Percentiles rank a stretch among this genome's conserved stretches.
These are phyloP conservation scores for Pythium pectinolyticum DNA, from an alignment of 352 stramenopile species.

Conservation along the genomic window DNA sequence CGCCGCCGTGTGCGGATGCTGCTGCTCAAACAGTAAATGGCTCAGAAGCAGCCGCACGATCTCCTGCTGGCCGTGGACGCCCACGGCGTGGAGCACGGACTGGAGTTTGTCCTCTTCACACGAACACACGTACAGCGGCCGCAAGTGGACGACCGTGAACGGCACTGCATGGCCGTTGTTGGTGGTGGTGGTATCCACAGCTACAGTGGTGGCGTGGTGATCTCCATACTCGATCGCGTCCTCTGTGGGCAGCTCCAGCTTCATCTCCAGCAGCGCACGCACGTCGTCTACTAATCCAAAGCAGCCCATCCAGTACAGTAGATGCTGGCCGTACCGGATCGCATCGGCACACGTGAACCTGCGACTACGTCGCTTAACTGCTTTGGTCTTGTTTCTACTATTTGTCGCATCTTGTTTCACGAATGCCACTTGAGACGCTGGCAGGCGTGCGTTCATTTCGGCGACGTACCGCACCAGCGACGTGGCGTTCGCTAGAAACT, in stretches of 20 bases:
- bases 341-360: constrained; percentile 39
- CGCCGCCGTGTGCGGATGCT: constrained; percentile 16
- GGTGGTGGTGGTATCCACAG: not conserved
- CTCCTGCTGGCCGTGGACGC: constrained; percentile 49
- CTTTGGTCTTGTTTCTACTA: not conserved
- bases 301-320: constrained; percentile 75
- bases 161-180: no score
- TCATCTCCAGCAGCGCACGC: constrained; percentile 42
- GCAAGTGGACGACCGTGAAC: constrained; percentile 25
- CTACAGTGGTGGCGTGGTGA: not conserved
- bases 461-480: constrained; percentile 50
- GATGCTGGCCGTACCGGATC: constrained; percentile 71
- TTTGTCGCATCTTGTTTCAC: constrained; percentile 20
- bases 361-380: constrained; percentile 4
- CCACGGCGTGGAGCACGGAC: constrained; percentile 62
- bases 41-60: constrained; percentile 54
- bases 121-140: constrained; percentile 60
- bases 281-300: constrained; percentile 65
- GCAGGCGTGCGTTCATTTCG: constrained; percentile 62
- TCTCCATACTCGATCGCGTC: not conserved
- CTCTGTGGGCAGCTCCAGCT: constrained; percentile 25
- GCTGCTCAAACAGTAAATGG: constrained; percentile 47
- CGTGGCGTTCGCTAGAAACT: constrained; percentile 51
- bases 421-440: no score
- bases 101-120: constrained; percentile 67